Evolutionary conservation across 192 early-diverging fungal genomes (phyloP), one percentile per base, ranked within the genome.

Genomic region (Linnemannia schmuckeri): DNA sequence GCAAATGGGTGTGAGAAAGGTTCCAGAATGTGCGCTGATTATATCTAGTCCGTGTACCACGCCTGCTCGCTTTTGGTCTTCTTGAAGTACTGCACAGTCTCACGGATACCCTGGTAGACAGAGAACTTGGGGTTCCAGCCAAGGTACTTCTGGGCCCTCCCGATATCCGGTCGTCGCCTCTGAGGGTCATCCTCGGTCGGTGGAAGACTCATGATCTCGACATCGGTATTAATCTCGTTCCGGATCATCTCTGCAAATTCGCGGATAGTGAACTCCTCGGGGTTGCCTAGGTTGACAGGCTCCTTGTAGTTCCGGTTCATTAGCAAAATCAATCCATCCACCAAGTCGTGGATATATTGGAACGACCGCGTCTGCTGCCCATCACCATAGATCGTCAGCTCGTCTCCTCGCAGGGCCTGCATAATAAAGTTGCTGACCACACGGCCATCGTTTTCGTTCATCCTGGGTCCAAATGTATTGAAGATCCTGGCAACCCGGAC

Each of bases 341-440:
- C 93, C 27, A 97, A 88, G 81, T 97, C 96, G 75, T 96, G 95
- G 15, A 97, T 90, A 74, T 97, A 97, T 81, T 96, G 95, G 89
- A 97, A 97, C 42, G 94, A 96, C 40, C 96, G 90, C 4, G 96
- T 97, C 79, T 97, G 94, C 18, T 82, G 80, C 18, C 96, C 96
- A 72, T 94, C 94, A 20, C 96, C 96, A 88, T 96, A 97, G 15
- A 97, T 89, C 27, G 96, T 97, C 40, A 96, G 70, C 47, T 94
- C 89, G 81, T 97, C 91, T 5, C 95, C 94, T 61, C 91, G 89
- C 27, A 97, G 82, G 1, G 95, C 94, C 85, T 97, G 96, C 85
- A 96, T 93, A 81, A 97, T 96, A 75, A 97, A 97, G 83, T 97
- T 97, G 82, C 93, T 94, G 20, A 97, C 95, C 37, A 97, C 96